Base-by-base conservation (phyloP, 768 basidiomycete species). In the Phanerodontia chrysosporium region DNA sequence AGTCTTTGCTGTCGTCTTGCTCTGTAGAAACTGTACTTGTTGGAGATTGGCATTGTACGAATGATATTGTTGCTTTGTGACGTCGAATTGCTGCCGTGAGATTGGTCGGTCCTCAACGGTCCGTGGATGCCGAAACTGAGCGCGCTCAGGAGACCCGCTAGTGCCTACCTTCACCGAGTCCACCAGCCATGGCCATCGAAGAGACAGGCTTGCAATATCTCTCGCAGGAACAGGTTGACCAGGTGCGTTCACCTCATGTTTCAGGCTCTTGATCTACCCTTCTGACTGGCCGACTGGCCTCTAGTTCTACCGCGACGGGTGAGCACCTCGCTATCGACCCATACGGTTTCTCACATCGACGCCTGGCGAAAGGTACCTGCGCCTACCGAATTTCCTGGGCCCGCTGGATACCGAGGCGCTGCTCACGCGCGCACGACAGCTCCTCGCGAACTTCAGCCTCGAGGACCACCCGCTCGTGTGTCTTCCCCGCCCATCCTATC, bases 391-490 rank as follows among this genome's bases (percentile, higher is more conserved):
- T 13, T 98, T 98, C 73, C 76, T 95, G 54, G 70, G 74, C 6
- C 58, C 67, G n/a, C 76, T 79, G 10, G 84, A 90, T 42, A 81
- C 87, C 0, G 66, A 75, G 12, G 78, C 77, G 16, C 82, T 98
- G 30, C 74, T 96, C 10, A 68, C 65, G 16, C 85, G 89, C n/a
- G 82, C 94, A 1, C 86, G 85, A 62, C 72, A 86, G 61, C 79
- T 98, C 16, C 76, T 98, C 21, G 79, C 84, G n/a, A 83, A 89
- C 22, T 96, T 98, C 70, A 80, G 78, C 62, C 65, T 92, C 18
- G 82, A 85, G 29, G 80, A 83, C 35, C 96, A 98, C 70, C 95
- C 97, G 1, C 71, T 87, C 68, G 94, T 93, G 61, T 60, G 83
- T 45, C 25, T 27, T 51, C 24, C 1, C 35, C 52, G 44, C 28